phyloP scores from a whole-genome alignment of 306 rosid genomes.

The Cucumis sativus region DNA sequence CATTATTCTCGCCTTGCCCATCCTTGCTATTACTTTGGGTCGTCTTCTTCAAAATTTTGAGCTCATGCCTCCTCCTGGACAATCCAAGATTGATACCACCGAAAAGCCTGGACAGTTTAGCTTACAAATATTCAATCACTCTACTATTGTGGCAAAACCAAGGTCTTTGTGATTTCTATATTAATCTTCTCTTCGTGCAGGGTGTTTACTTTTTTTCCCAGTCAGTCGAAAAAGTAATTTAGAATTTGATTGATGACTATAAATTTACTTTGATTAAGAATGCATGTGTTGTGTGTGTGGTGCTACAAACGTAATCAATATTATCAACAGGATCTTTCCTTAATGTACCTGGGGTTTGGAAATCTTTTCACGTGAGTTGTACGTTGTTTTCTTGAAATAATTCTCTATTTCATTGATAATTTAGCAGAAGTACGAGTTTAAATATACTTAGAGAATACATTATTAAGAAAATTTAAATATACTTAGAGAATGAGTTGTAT shows the following conservation, averaged over 20 bases:
- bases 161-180: conserved; percentile 8
- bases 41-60: conserved; percentile 74
- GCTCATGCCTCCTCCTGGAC: conserved; percentile 73
- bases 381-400: too few species aligned
- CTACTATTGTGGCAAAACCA: conserved; percentile 66
- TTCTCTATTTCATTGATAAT: too few species aligned
- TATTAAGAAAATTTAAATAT: too few species aligned
- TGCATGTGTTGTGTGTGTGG: too few species aligned
- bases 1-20: conserved; percentile 68
- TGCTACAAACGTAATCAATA: too few species aligned
- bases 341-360: too few species aligned
- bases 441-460: too few species aligned
- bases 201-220: neutral
- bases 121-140: conserved; percentile 69
- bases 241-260: neutral
- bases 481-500: too few species aligned
- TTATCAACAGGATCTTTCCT: too few species aligned
- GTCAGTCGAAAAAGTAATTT: neutral
- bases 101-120: conserved; percentile 91
- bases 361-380: too few species aligned
- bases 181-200: neutral
- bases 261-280: too few species aligned
- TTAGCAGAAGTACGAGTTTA: too few species aligned
- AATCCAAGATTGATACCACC: conserved; percentile 44
- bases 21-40: conserved; percentile 63